These are phyloP conservation scores for Quercus agrifolia DNA, from an alignment of 306 rosid species.

Conservation along the genomic window DNA sequence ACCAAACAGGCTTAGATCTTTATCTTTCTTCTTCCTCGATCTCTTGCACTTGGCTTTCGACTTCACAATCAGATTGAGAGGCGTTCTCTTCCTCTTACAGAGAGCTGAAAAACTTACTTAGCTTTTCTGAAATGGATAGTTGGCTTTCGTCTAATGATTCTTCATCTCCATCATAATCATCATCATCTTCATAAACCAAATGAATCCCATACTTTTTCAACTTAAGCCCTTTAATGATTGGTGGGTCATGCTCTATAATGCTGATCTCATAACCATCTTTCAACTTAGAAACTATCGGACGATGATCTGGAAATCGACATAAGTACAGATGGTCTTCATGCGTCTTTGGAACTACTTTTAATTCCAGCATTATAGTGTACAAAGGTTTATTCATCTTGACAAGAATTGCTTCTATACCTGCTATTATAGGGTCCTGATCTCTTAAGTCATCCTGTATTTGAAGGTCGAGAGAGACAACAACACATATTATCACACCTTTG, in stretches of 20 bases:
- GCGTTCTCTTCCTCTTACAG: conserved; percentile 5
- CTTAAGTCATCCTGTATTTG: conserved; percentile 9
- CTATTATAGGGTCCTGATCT: conserved; percentile 13
- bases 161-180: conserved; percentile 61
- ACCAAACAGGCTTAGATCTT: neutral
- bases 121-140: conserved; percentile 49
- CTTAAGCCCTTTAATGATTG: conserved; percentile 39
- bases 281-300: conserved; percentile 28
- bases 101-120: conserved; percentile 39
- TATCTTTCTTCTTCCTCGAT: neutral
- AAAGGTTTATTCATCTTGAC: conserved; percentile 23
- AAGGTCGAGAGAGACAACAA: conserved; percentile 46
- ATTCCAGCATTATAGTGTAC: neutral
- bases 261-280: conserved; percentile 36
- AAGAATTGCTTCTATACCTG: conserved; percentile 42
- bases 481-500: conserved; percentile 41
- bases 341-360: conserved; percentile 47
- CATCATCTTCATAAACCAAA: conserved; percentile 54
- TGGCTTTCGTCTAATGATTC: conserved; percentile 28
- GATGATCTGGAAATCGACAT: conserved; percentile 30
- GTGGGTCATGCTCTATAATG: conserved; percentile 32
- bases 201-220: conserved; percentile 46
- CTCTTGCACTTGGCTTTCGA: neutral
- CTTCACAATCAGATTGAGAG: neutral
- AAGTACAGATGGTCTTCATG: conserved; percentile 48